These are phyloP conservation scores for Phytophthora rubi DNA, from an alignment of 352 stramenopile species.

Conservation along the genomic window DNA sequence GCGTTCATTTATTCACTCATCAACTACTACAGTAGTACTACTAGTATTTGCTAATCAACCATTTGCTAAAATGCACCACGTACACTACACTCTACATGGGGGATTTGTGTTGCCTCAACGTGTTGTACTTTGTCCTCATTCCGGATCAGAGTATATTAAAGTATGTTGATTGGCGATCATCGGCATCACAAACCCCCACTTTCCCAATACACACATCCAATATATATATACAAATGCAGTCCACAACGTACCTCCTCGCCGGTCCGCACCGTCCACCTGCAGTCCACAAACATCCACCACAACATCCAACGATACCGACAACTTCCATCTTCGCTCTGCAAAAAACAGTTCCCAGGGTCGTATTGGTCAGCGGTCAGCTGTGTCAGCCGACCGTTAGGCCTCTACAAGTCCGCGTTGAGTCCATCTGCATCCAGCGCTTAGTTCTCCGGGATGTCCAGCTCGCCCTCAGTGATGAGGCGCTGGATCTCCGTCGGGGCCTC, in stretches of 20 bases:
- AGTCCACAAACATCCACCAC: constrained; percentile 19
- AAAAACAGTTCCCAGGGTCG: constrained; percentile 37
- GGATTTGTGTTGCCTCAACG: constrained; percentile 54
- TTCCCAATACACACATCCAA: constrained; percentile 1
- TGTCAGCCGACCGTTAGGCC: background rate
- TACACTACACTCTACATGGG: background rate
- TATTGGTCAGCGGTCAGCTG: constrained; percentile 36
- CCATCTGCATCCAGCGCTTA: constrained; percentile 61
- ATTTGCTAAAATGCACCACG: background rate
- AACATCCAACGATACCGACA: constrained; percentile 4
- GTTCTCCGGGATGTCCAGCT: constrained; percentile 98
- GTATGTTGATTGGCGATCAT: constrained; percentile 73
- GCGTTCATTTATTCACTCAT: background rate
- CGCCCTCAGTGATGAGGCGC: constrained; percentile 95
- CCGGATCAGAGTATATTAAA: constrained; percentile 87
- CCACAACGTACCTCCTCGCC: constrained; percentile 22
- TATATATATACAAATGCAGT: constrained; percentile 16
- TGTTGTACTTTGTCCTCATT: constrained; percentile 65
- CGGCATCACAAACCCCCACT: constrained; percentile 38
- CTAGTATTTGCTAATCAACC: no score
- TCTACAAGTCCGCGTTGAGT: constrained; percentile 2
- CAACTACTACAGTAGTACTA: background rate
- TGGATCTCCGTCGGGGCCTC: constrained; percentile 97
- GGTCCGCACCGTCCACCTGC: background rate
- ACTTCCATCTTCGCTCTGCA: constrained; percentile 34